Base-by-base conservation (phyloP, 139 green algal species). In the Zygnema circumcarinatum region DNA sequence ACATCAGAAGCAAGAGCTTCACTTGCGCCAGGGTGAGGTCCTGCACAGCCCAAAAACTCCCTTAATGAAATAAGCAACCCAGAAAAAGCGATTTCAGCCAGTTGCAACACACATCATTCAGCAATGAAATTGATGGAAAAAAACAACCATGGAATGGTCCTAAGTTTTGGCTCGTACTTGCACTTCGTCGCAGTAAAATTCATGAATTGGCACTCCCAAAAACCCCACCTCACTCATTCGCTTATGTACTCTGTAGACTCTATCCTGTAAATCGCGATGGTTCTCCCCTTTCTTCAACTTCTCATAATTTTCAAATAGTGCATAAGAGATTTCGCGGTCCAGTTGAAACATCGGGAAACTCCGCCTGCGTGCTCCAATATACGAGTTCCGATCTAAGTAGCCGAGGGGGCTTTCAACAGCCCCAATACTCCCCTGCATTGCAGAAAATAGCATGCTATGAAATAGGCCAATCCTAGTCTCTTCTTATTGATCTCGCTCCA, bases 11-110 rank as follows among this genome's bases (percentile, higher is more conserved):
- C 35, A 97, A 81, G 76, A 92, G 53, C 2, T 62, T 56, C 0
- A 97, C 88, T 92, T 97, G 93, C 0, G 93, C 93, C 85, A 95
- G 93, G 0, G 93, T 94, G 81, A 97, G 95, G 87, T 97, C 95
- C 89, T 97, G 95, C 72, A 96, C 94, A 80, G 97, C 95, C 86
- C 97, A 62, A 62, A 62, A n/a, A n/a, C n/a, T n/a, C n/a, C n/a
- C n/a, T n/a, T n/a, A n/a, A n/a, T n/a, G 47, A 62, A 62, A 62
- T 25, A 62, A 62, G 16, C 47, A 62, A 62, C 7, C 7, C 47
- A 62, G 47, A n/a, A n/a, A n/a, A n/a, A n/a, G n/a, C n/a, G n/a
- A n/a, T n/a, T n/a, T n/a, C n/a, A n/a, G n/a, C n/a, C n/a, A n/a
- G n/a, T n/a, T n/a, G n/a, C n/a, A n/a, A n/a, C n/a, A n/a, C n/a